Base-by-base conservation (phyloP, 129 eudicot genomes). In the Tagetes patula region DNA sequence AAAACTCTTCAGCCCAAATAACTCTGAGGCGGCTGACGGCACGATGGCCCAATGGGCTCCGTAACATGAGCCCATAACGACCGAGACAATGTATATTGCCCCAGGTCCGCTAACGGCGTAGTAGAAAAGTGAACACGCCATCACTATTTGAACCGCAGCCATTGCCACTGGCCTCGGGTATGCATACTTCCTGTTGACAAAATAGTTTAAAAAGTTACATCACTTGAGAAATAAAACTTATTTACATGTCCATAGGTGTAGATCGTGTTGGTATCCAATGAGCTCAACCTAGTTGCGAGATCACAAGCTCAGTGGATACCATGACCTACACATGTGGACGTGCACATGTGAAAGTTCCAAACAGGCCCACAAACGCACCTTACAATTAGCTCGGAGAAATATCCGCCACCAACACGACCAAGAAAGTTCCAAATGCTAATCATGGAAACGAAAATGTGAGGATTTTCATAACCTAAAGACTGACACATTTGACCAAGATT, bases 31-130 rank as follows among this genome's bases (percentile, higher is more conserved):
- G 1, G 96, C 88, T 52, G 96, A 90, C 12, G 96, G 96, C 53
- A 89, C 88, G n/a, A 89, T 81, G 5, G 96, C 96, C 96, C 96
- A 89, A 43, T 89, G 96, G 32, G 92, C 92, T 1, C 96, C 96
- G 69, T 89, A 87, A 14, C 92, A 83, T 0, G 87, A 86, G 6
- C 96, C 92, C 76, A 85, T 77, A 9, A 89, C 80, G 31, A 86
- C 86, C 0, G 89, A 86, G 8, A 89, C 87, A 7, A 86, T 71
- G 55, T 89, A 89, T 11, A 89, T 84, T 27, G 87, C 80, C 46
- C 86, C 96, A 0, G 91, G 87, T 82, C 80, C 83, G 6, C 87
- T 84, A 74, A 86, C 48, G 12, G 91, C 91, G 32, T 89, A 89
- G 77, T 65, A 89, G 70, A 84, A 80, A 65, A 89, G 86, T 8